Percentiles rank a stretch among this genome's conserved stretches.
Conservation (phyloP, 2,329 filamentous ascomycete genomes). For the Rutstroemia sp. region DNA sequence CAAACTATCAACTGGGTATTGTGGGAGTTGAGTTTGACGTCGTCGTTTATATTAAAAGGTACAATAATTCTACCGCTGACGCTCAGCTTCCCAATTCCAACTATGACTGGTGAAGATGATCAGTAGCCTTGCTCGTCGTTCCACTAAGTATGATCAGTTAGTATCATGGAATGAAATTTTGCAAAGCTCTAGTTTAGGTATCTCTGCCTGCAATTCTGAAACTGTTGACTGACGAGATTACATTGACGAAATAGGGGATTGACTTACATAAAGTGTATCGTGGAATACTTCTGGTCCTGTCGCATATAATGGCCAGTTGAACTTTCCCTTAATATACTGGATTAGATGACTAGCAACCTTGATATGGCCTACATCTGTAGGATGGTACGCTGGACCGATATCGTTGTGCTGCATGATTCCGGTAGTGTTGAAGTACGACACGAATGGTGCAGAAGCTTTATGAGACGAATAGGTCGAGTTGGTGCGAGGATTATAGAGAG, state of each 20-base stretch:
- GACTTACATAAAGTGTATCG: conserved; percentile 37
- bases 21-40: neutral
- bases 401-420: conserved; percentile 57
- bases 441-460: conserved; percentile 34
- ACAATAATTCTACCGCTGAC: neutral
- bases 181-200: neutral
- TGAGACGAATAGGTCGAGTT: conserved; percentile 31
- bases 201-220: too few relatives aligned
- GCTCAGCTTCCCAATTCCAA: too few relatives aligned
- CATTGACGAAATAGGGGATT: neutral
- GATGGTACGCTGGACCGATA: conserved; percentile 50
- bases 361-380: conserved; percentile 53
- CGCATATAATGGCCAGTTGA: conserved; percentile 49
- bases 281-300: conserved; percentile 46
- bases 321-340: conserved; percentile 47
- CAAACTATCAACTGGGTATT: neutral
- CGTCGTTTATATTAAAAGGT: neutral
- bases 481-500: conserved; percentile 35
- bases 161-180: neutral
- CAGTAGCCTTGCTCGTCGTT: conserved; percentile 1
- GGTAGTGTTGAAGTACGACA: conserved; percentile 55
- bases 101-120: neutral
- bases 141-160: neutral
- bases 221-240: too few relatives aligned
- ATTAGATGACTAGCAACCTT: conserved; percentile 54